These are phyloP conservation scores for Pythium chondricola DNA, from an alignment of 352 stramenopile genomes.

Conservation along the genomic window DNA sequence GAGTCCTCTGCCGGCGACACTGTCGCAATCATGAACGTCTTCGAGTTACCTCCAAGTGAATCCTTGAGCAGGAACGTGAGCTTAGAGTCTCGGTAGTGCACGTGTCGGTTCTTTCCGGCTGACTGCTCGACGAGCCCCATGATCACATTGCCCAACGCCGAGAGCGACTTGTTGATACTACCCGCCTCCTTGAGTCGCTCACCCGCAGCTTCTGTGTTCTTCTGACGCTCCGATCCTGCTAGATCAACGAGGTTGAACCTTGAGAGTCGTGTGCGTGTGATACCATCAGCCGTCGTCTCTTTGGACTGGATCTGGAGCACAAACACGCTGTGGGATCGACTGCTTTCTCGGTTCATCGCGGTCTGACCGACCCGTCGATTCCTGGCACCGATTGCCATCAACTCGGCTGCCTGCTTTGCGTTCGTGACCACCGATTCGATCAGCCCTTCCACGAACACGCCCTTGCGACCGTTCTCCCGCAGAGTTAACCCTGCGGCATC, in stretches of 20 bases:
- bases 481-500: conserved; percentile 53
- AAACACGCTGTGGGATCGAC: conserved; percentile 82
- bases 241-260: conserved; percentile 98
- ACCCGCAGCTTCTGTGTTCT: conserved; percentile 92
- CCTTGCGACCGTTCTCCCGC: conserved; percentile 66
- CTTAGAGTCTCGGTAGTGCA: conserved; percentile 84
- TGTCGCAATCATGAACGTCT: conserved; percentile 84
- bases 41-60: conserved; percentile 79
- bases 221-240: conserved; percentile 95
- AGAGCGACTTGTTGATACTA: conserved; percentile 96
- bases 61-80: conserved; percentile 83
- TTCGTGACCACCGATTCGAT: conserved; percentile 68
- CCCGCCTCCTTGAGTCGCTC: conserved; percentile 94
- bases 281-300: conserved; percentile 42
- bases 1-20: conserved; percentile 83
- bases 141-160: conserved; percentile 95
- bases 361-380: conserved; percentile 79
- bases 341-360: conserved; percentile 83
- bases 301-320: conserved; percentile 73
- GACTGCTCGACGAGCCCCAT: conserved; percentile 81
- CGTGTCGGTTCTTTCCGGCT: conserved; percentile 70
- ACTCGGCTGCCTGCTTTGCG: conserved; percentile 53
- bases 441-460: conserved; percentile 71
- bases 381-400: conserved; percentile 70
- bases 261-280: conserved; percentile 72